Base-by-base conservation (phyloP, 2,329 filamentous ascomycete species). In the Fusarium euwallaceae region DNA sequence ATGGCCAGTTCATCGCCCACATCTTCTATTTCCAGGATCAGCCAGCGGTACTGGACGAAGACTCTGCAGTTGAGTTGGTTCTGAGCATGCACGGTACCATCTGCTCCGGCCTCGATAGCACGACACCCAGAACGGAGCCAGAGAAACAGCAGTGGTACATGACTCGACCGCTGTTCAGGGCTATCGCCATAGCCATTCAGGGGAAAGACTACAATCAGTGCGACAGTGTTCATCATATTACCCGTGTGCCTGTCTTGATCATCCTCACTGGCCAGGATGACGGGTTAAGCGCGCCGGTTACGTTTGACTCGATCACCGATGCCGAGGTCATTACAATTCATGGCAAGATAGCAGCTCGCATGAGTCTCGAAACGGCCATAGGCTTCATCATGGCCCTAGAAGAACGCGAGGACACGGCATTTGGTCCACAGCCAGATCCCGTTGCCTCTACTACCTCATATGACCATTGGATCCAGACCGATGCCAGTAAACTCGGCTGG, bases 1-100 rank as follows among this genome's bases (percentile, higher is more conserved):
- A 64, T 17, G 14, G 58, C 3, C 66, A 70, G 32, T 72, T 72
- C 29, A 61, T 74, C 20, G 45, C 71, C 22, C 70, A 69, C 12
- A 37, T 69, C 4, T 20, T 73, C 16, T 2, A 24, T 2, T 37
- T 22, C 7, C n/a, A 2, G 1, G n/a, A 1, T 3, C 55, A 34
- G 14, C 27, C 29, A 4, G 29, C 9, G 1, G 22, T 22, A 3
- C 24, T 8, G 6, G 24, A 48, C 6, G 45, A 53, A 22, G 17
- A n/a, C 4, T 8, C 64, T 36, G n/a, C 14, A 6, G 48, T 39
- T 8, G n/a, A 68, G 6, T 8, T 68, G 5, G 16, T 12, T 4
- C 10, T 36, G 1, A 51, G 32, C 16, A 45, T 61, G 7, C 64
- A 55, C n/a, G 24, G 7, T 34, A 3, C 24, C 1, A 1, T 32